Evolutionary conservation across 805 yeast species (phyloP).

Genomic region (Saccharomycopsis malanga): DNA sequence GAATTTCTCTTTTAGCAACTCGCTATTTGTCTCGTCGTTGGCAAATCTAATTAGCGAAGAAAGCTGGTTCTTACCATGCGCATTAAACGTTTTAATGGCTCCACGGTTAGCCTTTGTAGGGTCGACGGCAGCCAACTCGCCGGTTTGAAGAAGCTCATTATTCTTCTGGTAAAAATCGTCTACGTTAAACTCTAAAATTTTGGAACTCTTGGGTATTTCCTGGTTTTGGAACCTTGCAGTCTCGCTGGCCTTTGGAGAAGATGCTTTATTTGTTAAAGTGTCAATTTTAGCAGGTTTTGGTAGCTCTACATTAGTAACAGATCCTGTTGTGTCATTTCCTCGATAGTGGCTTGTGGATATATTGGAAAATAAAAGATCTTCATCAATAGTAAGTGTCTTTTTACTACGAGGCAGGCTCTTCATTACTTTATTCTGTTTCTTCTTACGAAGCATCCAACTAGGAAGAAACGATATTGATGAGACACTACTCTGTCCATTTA

Average conservation of each 20-base stretch:
- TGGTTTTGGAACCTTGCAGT: background rate
- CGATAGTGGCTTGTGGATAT: background rate
- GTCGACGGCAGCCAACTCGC: constrained; percentile 26
- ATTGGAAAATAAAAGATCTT: background rate
- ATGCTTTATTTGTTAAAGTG: background rate
- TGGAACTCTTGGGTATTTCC: constrained; percentile 8
- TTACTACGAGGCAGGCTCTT: background rate
- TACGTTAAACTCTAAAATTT: constrained; percentile 28
- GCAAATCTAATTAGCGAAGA: constrained; percentile 29
- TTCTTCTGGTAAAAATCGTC: constrained; percentile 29
- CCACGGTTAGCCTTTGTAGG: constrained; percentile 19
- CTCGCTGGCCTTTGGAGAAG: background rate
- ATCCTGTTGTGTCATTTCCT: background rate
- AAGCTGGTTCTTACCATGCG: constrained; percentile 30
- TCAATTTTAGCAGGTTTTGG: constrained; percentile 3
- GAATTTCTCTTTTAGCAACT: constrained; percentile 24
- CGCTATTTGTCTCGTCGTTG: constrained; percentile 25
- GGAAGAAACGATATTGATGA: constrained; percentile 8
- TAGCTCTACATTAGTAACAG: background rate
- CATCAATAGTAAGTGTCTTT: background rate
- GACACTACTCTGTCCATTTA: no score
- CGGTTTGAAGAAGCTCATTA: constrained; percentile 24
- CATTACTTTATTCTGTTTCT: background rate
- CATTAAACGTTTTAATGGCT: constrained; percentile 25
- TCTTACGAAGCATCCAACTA: constrained; percentile 10